A percentile compares a stretch with the other conserved stretches of the same genome.
Conservation (phyloP, 805 yeast genomes). For the Cyberlindnera maclurae region DNA sequence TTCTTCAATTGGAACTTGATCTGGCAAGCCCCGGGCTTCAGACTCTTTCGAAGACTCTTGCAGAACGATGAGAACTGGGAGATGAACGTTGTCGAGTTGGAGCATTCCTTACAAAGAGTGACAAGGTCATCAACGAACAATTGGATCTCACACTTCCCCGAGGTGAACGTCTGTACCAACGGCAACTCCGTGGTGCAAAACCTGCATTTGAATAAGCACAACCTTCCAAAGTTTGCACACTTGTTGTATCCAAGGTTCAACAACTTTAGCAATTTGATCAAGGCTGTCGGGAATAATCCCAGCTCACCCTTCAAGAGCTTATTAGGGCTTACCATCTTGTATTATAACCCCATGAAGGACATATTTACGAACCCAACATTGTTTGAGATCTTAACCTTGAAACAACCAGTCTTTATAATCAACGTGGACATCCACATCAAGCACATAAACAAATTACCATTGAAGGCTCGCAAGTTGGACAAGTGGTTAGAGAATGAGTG, state of each 20-base stretch:
- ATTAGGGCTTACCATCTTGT: constrained; percentile 31
- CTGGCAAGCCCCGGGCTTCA: constrained; percentile 53
- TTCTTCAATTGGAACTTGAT: constrained; percentile 68
- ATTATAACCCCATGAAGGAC: constrained; percentile 28
- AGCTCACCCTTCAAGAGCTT: constrained; percentile 17
- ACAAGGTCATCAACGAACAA: constrained; percentile 29
- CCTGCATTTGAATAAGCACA: constrained; percentile 46
- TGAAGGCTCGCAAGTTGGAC: constrained; percentile 49
- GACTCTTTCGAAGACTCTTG: constrained; percentile 38
- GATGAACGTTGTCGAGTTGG: constrained; percentile 28
- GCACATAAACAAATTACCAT: constrained; percentile 40
- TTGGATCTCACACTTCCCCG: constrained; percentile 79
- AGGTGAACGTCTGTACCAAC: constrained; percentile 63
- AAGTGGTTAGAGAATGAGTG: constrained; percentile 73
- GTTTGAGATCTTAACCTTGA: constrained; percentile 30
- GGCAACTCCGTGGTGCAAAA: constrained; percentile 42
- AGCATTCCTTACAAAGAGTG: constrained; percentile 26
- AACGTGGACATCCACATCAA: constrained; percentile 23
- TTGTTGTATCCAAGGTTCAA: constrained; percentile 75
- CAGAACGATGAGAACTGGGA: constrained; percentile 68
- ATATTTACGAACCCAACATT: constrained; percentile 30
- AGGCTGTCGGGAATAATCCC: constrained; percentile 2
- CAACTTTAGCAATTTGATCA: constrained; percentile 44
- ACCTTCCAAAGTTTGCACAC: constrained; percentile 51
- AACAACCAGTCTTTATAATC: constrained; percentile 23